Base-by-base conservation (phyloP, 2,329 filamentous ascomycete genomes). In the Trichoderma sp. region DNA sequence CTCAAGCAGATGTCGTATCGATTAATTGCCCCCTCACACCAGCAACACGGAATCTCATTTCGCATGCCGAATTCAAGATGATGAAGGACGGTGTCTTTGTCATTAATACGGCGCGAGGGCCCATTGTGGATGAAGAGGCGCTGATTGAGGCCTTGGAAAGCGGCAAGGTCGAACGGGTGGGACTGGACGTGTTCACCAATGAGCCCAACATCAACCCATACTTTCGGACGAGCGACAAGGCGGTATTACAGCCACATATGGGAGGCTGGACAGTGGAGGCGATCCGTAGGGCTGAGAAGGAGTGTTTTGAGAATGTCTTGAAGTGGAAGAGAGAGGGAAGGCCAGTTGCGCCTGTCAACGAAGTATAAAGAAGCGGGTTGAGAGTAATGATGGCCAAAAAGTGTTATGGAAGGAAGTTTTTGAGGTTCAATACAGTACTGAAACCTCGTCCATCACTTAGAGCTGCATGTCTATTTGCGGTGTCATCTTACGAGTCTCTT, bases 101-200 rank as follows among this genome's bases (percentile, higher is more conserved):
- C 4, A 78, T 88, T 36, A 88, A 88, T 74, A 88, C 86, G 0
- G 84, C 85, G 0, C 81, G 86, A 0, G 86, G 86, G 0, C 81
- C 81, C 13, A 77, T 88, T 3, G 77, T 88, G 1, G 82, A 88
- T 71, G 85, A 88, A 73, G 75, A 77, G 4, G 85, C 85, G 0
- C 74, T 88, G 17, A 80, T 85, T 6, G 75, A 78, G 12, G 86
- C 85, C 0, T 74, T 88, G 5, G 81, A 85, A 69, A 81, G 76
- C 6, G 85, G 85, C 0, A 84, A 85, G 65, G 73, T 88, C 2
- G 78, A 79, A 1, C 77, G 83, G 5, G 85, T 84, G 1, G 87
- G 86, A 0, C 71, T 88, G 47, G 85, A 87, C 73, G 85, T 86
- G 1, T 84, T 85, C 50, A 71, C 71, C 63, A 78, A 84, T 20